Conservation (phyloP, 2,329 filamentous ascomycete genomes). For the Xylariaceae sp. region DNA sequence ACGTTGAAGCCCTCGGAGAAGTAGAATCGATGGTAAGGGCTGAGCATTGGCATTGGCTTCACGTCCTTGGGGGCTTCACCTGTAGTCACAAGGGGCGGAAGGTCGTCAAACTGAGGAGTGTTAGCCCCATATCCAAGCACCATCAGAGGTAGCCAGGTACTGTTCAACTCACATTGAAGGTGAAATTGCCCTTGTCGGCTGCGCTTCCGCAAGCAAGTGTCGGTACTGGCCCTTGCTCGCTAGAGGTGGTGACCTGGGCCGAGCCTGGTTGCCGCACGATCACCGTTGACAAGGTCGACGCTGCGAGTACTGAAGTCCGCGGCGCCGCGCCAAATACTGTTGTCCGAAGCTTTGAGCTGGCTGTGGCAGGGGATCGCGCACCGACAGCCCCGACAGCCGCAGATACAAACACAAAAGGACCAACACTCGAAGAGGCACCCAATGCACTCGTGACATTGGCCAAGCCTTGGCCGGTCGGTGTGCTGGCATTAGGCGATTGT, state of each 20-base stretch:
- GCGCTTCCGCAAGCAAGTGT: constrained; percentile 16
- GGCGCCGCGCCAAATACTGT: no score
- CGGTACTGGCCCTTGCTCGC: no score
- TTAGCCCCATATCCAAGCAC: constrained; percentile 4
- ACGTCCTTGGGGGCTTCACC: constrained; percentile 8
- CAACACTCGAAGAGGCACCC: constrained; percentile 4
- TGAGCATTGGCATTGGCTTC: constrained; percentile 17
- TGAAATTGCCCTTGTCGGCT: constrained; percentile 20
- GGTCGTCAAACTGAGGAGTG: constrained; percentile 19
- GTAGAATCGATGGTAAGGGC: constrained; percentile 24
- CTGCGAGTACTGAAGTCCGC: no score
- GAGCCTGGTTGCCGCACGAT: constrained; percentile 11
- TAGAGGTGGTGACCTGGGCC: no score
- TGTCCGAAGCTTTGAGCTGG: no score
- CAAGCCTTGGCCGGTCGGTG: no score
- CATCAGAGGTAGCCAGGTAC: no score
- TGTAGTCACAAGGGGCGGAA: constrained; percentile 11
- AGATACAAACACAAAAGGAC: no score
- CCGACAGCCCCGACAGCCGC: no score
- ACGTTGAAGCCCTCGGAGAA: constrained; percentile 20
- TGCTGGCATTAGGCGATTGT: constrained; percentile 5
- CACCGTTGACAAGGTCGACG: constrained; percentile 20
- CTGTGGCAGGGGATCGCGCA: no score
- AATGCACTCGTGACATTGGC: constrained; percentile 4
- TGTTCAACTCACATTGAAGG: constrained; percentile 23